Base-by-base conservation (phyloP, 257 asterid species). In the Leonotis leonurus region DNA sequence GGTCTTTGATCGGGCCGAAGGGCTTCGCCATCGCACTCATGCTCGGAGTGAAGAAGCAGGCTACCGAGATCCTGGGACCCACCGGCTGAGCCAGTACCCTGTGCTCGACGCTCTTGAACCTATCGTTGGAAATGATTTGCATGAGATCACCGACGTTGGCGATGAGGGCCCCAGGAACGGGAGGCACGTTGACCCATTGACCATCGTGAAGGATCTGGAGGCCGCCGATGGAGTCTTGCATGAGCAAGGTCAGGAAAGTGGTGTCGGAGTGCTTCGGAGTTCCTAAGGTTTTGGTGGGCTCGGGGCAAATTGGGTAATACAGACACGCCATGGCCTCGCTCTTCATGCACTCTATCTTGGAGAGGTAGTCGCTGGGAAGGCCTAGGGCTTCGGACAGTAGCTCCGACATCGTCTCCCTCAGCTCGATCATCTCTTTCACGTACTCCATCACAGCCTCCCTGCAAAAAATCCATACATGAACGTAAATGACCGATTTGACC, bases 41-140 rank as follows among this genome's bases (percentile, higher is more conserved):
- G 39, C 84, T 78, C 33, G 78, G 78, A 5, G 39, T 54, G 58
- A 72, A 68, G 70, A 79, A 79, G 24, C 75, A 41, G 3, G 79
- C 81, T 8, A 79, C 74, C 3, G 79, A 79, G 11, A 79, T 43
- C 65, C 84, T 65, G 1, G 77, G 81, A 26, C 81, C 81, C 8
- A 56, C 68, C 0, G 70, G 11, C 64, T 79, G 79, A 14, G 84
- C 70, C 39, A 79, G 3, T 45, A 75, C 84, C 35, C 81, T 65
- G 36, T 78, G 84, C 76, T 78, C 74, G 65, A 73, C 79, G 44
- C 83, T 77, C 16, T 55, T 63, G 66, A 77, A 77, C 62, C 45
- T 73, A 40, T 72, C 80, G 10, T 75, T 75, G 69, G 73, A 74
- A 1, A 75, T 67, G 37, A 70, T 70, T 80, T 73, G 82, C 79